Base-by-base conservation (phyloP, 1,284 basidiomycete species). In the Chalciporus sp. region DNA sequence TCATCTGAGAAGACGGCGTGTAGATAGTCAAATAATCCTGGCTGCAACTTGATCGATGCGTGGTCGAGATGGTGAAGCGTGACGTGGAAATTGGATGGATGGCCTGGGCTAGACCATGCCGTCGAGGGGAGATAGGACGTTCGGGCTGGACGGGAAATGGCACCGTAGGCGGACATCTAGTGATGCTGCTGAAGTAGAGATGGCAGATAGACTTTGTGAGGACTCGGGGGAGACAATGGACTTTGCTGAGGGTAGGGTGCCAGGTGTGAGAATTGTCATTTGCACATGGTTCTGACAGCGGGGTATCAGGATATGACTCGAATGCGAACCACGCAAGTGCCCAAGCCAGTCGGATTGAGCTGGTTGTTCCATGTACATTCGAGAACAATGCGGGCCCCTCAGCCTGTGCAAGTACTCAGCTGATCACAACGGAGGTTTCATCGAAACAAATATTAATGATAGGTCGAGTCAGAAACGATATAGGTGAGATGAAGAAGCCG, bases 1-100 rank as follows among this genome's bases (percentile, higher is more conserved):
- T 90, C 91, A 48, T 78, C 76, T n/a, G 83, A 82, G 70, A 95
- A 94, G 20, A 85, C 74, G 39, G 61, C 57, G 57, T 82, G 76
- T n/a, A 92, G 76, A 64, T 86, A 81, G 31, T 82, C 76, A 50
- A 88, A 65, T 31, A 94, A 73, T 19, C 81, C 84, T 2, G 73
- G 64, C 16, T 75, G 58, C 12, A 58, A 59, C 26, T 26, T 42
- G 4, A 75, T 69, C 1, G 85, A 82, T 9, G 75, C 72, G 6
- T 75, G 10, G 81, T 76, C 11, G 78, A 92, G 71, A 58, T 92
- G 90, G 68, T 92, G 82, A 14, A 90, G 76, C 9, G 85, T 59
- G 61, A 72, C 74, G 49, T 42, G 35, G 47, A 61, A 20, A 65
- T 54, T 11, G n/a, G 35, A 9, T 37, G 65, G 56, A 11, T 67